Evolutionary conservation across 257 asterid species (phyloP).

Genomic region (Solanum corneliomulleri): DNA sequence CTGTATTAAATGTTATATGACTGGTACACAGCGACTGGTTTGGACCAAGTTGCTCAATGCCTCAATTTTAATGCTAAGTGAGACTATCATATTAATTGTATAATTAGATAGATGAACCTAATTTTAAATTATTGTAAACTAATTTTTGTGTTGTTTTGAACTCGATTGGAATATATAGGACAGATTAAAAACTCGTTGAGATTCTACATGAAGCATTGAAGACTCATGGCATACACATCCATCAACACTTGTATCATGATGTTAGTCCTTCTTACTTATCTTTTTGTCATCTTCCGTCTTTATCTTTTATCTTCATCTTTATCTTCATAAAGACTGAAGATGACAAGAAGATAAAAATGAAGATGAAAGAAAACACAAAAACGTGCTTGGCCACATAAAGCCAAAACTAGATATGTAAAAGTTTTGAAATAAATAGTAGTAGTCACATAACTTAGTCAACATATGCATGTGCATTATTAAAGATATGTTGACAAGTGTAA

Average conservation of each 20-base stretch:
- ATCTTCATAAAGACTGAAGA: too few species aligned
- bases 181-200: conserved; percentile 16
- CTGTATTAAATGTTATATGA: background rate
- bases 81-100: background rate
- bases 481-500: too few species aligned
- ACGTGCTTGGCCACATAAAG: too few species aligned
- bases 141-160: background rate
- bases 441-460: too few species aligned
- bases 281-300: too few species aligned
- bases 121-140: background rate
- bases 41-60: conserved; percentile 49
- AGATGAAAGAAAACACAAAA: too few species aligned
- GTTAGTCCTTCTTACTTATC: conserved; percentile 17
- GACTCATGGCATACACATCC: conserved; percentile 43
- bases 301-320: too few species aligned
- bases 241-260: conserved; percentile 26
- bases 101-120: background rate
- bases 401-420: too few species aligned
- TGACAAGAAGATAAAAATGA: too few species aligned
- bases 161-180: background rate
- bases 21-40: conserved; percentile 33
- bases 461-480: too few species aligned
- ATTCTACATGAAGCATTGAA: conserved; percentile 31
- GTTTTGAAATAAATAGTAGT: too few species aligned
- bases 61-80: background rate